phyloP scores from a whole-genome alignment of 352 stramenopile genomes.

The Pythium monospermum region DNA sequence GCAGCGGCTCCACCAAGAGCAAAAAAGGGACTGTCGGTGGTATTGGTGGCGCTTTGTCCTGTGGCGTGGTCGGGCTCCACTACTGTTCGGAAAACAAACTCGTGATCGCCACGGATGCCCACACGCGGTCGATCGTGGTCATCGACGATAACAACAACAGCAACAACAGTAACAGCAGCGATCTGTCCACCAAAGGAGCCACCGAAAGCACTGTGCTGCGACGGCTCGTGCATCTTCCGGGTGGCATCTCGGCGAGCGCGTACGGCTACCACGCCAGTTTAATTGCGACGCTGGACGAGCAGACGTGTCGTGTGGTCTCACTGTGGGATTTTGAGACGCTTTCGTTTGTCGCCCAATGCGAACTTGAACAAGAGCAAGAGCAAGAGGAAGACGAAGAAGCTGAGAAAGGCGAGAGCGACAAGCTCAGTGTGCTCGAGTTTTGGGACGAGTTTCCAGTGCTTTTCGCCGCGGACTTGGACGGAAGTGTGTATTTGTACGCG shows the following conservation, averaged over 20 bases:
- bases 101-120: slow-evolving; percentile 41
- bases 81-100: slow-evolving; percentile 79
- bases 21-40: too few relatives aligned
- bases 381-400: slow-evolving; percentile 20
- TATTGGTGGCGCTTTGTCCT: too few relatives aligned
- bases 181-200: slow-evolving; percentile 33
- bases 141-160: slow-evolving; percentile 68
- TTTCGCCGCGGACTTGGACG: slow-evolving; percentile 39
- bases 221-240: slow-evolving; percentile 52
- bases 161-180: too few relatives aligned
- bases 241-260: slow-evolving; percentile 40
- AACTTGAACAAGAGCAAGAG: too few relatives aligned
- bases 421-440: slow-evolving; percentile 52
- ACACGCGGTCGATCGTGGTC: slow-evolving; percentile 45
- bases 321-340: slow-evolving; percentile 83
- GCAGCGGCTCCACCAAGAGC: too few relatives aligned
- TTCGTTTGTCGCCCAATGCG: slow-evolving; percentile 31
- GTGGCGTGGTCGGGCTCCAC: slow-evolving; percentile 50
- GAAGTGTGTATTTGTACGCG: slow-evolving; percentile 54
- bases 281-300: slow-evolving; percentile 46
- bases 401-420: too few relatives aligned
- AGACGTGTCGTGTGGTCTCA: slow-evolving; percentile 32
- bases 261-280: slow-evolving; percentile 69
- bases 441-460: slow-evolving; percentile 70
- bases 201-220: slow-evolving; percentile 45